phyloP scores from a whole-genome alignment of 768 basidiomycete genomes.

The Pisolithus orientalis region DNA sequence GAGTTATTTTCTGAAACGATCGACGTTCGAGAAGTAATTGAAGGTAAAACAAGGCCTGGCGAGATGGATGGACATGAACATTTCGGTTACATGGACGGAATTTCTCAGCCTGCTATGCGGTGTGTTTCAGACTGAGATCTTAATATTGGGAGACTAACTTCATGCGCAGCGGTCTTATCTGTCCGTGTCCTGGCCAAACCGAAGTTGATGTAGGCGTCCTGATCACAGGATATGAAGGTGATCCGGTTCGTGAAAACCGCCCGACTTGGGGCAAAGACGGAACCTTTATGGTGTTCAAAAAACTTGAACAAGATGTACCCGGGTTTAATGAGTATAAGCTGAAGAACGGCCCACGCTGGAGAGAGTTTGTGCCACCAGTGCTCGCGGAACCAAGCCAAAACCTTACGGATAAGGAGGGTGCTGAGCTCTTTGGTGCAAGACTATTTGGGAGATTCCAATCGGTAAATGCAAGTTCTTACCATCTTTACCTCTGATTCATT shows the following conservation, averaged over 20 bases:
- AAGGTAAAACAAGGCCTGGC: conserved; percentile 28
- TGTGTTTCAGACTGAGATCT: conserved; percentile 25
- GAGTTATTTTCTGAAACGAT: not conserved
- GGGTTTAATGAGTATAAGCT: conserved; percentile 44
- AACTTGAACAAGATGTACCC: conserved; percentile 46
- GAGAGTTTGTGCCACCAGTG: conserved; percentile 15
- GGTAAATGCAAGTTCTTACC: conserved; percentile 24
- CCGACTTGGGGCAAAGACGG: conserved; percentile 44
- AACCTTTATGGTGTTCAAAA: conserved; percentile 47
- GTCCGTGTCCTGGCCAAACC: conserved; percentile 25
- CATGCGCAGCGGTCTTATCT: conserved; percentile 9
- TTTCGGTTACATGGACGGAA: conserved; percentile 49
- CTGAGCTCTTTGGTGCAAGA: conserved; percentile 46
- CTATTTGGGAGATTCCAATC: conserved; percentile 53
- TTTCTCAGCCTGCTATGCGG: conserved; percentile 40
- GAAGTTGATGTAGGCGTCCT: conserved; percentile 38
- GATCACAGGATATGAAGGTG: conserved; percentile 40
- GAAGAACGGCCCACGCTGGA: conserved; percentile 17
- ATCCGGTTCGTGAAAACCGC: conserved; percentile 22
- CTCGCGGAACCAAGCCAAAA: conserved; percentile 3
- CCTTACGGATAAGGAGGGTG: conserved; percentile 34
- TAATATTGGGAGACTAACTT: conserved; percentile 27
- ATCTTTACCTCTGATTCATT: not conserved
- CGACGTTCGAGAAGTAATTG: not conserved
- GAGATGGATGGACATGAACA: conserved; percentile 36